A percentile compares a stretch with the other conserved stretches of the same genome.
Evolutionary conservation across 2,329 filamentous ascomycete genomes (phyloP).

Genomic region (Trichoderma sp.): DNA sequence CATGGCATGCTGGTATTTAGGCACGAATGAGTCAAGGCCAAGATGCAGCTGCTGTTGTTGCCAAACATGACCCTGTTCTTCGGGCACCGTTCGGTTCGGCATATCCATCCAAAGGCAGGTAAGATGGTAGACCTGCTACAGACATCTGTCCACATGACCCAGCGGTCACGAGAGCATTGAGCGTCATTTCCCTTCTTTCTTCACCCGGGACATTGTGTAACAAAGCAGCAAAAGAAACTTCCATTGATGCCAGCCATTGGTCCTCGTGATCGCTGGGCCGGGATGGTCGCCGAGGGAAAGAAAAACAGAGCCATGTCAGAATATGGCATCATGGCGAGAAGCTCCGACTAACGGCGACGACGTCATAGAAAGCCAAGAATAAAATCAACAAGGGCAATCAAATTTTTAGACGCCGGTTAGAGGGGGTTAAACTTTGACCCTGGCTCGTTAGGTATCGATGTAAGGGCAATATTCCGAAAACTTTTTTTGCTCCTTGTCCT

Average conservation of each 20-base stretch:
- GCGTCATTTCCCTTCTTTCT: neutral
- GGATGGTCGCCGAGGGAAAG: neutral
- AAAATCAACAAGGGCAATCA: slow-evolving; percentile 2
- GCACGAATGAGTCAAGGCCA: slow-evolving; percentile 14
- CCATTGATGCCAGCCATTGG: neutral
- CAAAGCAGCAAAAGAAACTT: neutral
- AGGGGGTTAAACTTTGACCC: slow-evolving; percentile 5
- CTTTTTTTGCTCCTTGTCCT: neutral
- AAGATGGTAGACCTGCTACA: neutral
- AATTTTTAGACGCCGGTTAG: slow-evolving; percentile 5
- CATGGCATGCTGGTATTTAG: neutral
- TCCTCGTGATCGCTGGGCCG: neutral
- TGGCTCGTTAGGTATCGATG: slow-evolving; percentile 13
- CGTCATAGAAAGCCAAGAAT: slow-evolving; percentile 8
- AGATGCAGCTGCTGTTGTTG: neutral
- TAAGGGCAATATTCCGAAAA: neutral
- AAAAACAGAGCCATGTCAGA: neutral
- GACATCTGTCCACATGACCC: slow-evolving; percentile 10
- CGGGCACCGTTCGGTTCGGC: slow-evolving; percentile 1
- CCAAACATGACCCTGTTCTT: neutral
- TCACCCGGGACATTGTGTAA: neutral
- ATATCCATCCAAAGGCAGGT: neutral
- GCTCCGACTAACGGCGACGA: slow-evolving; percentile 11
- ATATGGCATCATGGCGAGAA: neutral
- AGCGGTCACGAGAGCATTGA: slow-evolving; percentile 13